phyloP scores from a whole-genome alignment of 164 flowering plant genomes.

The Akebia trifoliata region DNA sequence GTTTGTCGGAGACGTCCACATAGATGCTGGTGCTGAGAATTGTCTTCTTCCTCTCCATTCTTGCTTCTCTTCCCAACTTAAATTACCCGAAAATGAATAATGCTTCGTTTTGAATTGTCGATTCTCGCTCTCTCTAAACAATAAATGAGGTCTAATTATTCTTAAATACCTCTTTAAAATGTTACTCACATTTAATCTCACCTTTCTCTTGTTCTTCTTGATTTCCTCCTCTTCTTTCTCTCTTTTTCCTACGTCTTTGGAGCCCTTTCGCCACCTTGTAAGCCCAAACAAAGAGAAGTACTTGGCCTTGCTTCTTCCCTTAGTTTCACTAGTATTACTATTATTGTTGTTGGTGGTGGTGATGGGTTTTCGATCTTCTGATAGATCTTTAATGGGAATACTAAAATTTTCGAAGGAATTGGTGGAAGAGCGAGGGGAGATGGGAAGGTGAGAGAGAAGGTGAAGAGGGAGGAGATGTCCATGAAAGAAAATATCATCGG shows the following conservation, averaged over 20 bases:
- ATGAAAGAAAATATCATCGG: constrained; percentile 90
- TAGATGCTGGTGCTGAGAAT: constrained; percentile 83
- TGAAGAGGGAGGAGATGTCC: constrained; percentile 96
- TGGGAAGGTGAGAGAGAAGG: constrained; percentile 64
- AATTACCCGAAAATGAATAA: constrained; percentile 55
- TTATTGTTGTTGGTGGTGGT: constrained; percentile 4
- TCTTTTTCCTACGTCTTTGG: constrained; percentile 18
- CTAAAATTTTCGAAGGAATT: constrained; percentile 56
- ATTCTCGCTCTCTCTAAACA: constrained; percentile 34
- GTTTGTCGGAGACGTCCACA: constrained; percentile 73
- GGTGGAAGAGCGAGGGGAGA: constrained; percentile 71
- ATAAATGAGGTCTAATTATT: constrained; percentile 50
- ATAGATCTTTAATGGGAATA: constrained; percentile 40
- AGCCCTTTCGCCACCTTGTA: constrained; percentile 40
- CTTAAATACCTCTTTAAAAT: constrained; percentile 53
- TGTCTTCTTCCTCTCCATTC: constrained; percentile 21
- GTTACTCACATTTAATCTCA: constrained; percentile 45
- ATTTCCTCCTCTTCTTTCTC: constrained; percentile 14
- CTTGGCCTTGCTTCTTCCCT: constrained; percentile 44
- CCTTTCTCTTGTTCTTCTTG: constrained; percentile 23
- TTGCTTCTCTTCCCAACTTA: constrained; percentile 26
- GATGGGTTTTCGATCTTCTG: constrained; percentile 17
- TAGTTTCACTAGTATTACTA: constrained; percentile 10
- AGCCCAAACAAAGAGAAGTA: constrained; percentile 57
- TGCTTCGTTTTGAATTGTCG: constrained; percentile 28